Base-by-base conservation (phyloP, 2,329 filamentous ascomycete species). In the Chrysoporthe puriensis region DNA sequence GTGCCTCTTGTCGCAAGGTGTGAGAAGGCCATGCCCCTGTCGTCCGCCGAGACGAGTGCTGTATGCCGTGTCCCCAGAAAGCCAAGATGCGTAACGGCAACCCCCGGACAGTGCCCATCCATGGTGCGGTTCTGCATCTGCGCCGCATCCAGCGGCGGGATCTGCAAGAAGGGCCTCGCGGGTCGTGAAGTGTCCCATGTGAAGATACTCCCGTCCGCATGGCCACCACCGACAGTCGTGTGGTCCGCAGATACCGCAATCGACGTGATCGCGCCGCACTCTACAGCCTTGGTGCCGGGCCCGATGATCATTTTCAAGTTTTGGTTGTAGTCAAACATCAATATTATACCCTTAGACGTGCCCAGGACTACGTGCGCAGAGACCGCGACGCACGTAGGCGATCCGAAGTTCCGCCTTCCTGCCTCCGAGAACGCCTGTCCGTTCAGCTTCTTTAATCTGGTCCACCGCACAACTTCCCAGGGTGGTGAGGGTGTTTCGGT, bases 391-490 rank as follows among this genome's bases (percentile, higher is more conserved):
- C 94, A 97, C 0, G 95, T 97, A 34, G 95, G 94, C 52, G 90
- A 86, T 40, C 96, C 96, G 82, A 97, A 98, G 78, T 92, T 97
- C 70, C 96, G 90, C 80, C 90, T 96, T 46, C 94, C 96, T 56
- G 90, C 87, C 78, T 99, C 96, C 2, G 95, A 97, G 77, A 98
- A 98, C 3, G 92, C 89, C 77, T 98, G 93, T 0, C 88, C 89
- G 34, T 93, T 94, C 70, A 99, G 88, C 77, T 96, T 98, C 75
- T 90, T 92, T 67, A 99, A 81, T 76, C 92, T 96, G 1, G 93
- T 98, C 96, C 96, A 99, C 75, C 94, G 87, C 68, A 99, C 91
- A 64, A 98, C 94, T 75, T 99, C 96, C 96, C 96, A 99, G 1
- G 96, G 96, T 5, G 92, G 89, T 65, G 93, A 89, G 3, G 89